Conservation (phyloP, 306 rosid genomes). For the Corylus avellana region DNA sequence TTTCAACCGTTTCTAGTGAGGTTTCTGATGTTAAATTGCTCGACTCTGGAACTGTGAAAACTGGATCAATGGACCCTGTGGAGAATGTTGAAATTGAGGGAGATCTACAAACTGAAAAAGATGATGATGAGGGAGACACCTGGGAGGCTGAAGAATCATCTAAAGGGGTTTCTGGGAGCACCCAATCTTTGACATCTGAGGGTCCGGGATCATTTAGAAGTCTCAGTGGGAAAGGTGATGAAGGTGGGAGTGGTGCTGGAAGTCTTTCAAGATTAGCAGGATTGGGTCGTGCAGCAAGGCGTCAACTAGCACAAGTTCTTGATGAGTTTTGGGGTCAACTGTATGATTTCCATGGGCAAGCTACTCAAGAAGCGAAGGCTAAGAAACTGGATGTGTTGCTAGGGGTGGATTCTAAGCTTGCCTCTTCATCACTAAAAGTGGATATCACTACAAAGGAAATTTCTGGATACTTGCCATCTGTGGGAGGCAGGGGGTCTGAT, state of each 20-base stretch:
- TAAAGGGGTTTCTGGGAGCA: slow-evolving; percentile 49
- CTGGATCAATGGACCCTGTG: slow-evolving; percentile 41
- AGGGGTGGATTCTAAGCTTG: slow-evolving; percentile 55
- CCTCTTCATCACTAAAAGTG: slow-evolving; percentile 44
- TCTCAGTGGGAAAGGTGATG: slow-evolving; percentile 86
- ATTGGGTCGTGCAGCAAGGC: slow-evolving; percentile 95
- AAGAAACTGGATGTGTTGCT: slow-evolving; percentile 63
- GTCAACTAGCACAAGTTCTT: slow-evolving; percentile 74
- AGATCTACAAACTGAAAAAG: slow-evolving; percentile 56
- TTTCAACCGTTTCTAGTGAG: slow-evolving; percentile 43
- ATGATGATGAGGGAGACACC: slow-evolving; percentile 69
- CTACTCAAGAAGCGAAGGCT: slow-evolving; percentile 63
- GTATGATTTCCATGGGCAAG: slow-evolving; percentile 74
- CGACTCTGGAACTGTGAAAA: slow-evolving; percentile 32
- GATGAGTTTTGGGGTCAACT: slow-evolving; percentile 93
- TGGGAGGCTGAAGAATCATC: slow-evolving; percentile 79
- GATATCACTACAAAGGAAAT: slow-evolving; percentile 55
- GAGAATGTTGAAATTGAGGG: slow-evolving; percentile 59
- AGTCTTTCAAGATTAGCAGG: slow-evolving; percentile 95
- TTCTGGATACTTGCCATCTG: slow-evolving; percentile 41
- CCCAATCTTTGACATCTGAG: slow-evolving; percentile 58
- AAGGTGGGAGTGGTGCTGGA: slow-evolving; percentile 80
- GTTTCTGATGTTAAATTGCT: slow-evolving; percentile 40
- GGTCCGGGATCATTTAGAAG: slow-evolving; percentile 92
- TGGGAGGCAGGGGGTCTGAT: slow-evolving; percentile 58